These are phyloP conservation scores for Rhipidocladum racemiflorum DNA, from an alignment of 176 grass and related monocot genomes.

Conservation along the genomic window DNA sequence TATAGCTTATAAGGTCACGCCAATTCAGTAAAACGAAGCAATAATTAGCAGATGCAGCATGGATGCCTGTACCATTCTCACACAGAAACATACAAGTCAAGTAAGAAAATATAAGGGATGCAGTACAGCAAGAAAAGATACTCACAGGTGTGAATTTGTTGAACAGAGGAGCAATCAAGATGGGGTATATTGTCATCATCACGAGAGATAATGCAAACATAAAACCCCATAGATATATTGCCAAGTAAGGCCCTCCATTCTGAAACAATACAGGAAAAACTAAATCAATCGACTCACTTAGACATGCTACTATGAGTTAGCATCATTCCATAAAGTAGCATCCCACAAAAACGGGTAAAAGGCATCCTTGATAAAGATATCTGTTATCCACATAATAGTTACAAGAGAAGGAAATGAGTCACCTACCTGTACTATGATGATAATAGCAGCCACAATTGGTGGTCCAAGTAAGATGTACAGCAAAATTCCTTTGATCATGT, in stretches of 20 bases:
- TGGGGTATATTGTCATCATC: conserved; percentile 95
- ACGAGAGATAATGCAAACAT: conserved; percentile 85
- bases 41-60: conserved; percentile 13
- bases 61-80: neutral
- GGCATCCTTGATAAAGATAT: neutral
- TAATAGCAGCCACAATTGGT: conserved; percentile 87
- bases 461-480: conserved; percentile 80
- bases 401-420: conserved; percentile 18
- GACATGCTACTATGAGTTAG: neutral
- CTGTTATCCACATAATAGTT: neutral
- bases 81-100: conserved; percentile 25
- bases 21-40: neutral
- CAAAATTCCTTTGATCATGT: conserved; percentile 88
- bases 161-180: conserved; percentile 92
- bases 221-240: conserved; percentile 97
- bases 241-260: conserved; percentile 97
- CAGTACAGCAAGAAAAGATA: conserved; percentile 14
- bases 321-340: neutral
- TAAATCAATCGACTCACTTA: neutral
- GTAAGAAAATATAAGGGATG: conserved; percentile 22
- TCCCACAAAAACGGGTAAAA: neutral
- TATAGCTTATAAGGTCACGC: neutral
- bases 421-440: conserved; percentile 86
- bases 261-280: conserved; percentile 46
- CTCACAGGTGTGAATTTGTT: conserved; percentile 99